Conservation (phyloP, 352 stramenopile genomes). For the Phytophthora agathidicida region DNA sequence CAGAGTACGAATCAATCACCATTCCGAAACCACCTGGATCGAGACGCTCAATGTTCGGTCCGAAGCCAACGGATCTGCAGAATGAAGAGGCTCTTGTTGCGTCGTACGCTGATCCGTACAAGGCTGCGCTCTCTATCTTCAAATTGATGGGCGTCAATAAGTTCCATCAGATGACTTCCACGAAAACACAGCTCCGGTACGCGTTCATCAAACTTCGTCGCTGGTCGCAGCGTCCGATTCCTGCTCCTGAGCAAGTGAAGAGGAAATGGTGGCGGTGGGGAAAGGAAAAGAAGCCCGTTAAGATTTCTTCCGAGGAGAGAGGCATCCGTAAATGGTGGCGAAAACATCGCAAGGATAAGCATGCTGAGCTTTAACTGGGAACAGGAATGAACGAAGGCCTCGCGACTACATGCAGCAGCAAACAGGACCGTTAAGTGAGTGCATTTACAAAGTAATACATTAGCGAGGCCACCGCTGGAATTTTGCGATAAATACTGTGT, state of each 20-base stretch:
- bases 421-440: slow-evolving; percentile 11
- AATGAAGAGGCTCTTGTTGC: slow-evolving; percentile 43
- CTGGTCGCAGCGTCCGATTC: slow-evolving; percentile 41
- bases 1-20: slow-evolving; percentile 23
- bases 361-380: slow-evolving; percentile 14
- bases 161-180: slow-evolving; percentile 72
- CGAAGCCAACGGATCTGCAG: slow-evolving; percentile 44
- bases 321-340: slow-evolving; percentile 28
- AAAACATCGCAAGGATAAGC: slow-evolving; percentile 30
- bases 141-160: slow-evolving; percentile 71
- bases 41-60: slow-evolving; percentile 45
- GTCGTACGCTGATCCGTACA: slow-evolving; percentile 80
- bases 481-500: slow-evolving; percentile 36
- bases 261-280: slow-evolving; percentile 32
- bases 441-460: slow-evolving; percentile 43
- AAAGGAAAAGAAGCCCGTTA: slow-evolving; percentile 15
- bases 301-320: slow-evolving; percentile 21
- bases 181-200: slow-evolving; percentile 58
- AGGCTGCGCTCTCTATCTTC: slow-evolving; percentile 74
- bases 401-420: not conserved
- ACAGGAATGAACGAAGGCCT: not conserved
- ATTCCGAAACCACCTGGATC: slow-evolving; percentile 23
- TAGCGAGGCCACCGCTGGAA: slow-evolving; percentile 23
- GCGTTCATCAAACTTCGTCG: slow-evolving; percentile 67
- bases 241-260: slow-evolving; percentile 14